phyloP scores from a whole-genome alignment of 257 asterid genomes.

The Solanum medicagineum region DNA sequence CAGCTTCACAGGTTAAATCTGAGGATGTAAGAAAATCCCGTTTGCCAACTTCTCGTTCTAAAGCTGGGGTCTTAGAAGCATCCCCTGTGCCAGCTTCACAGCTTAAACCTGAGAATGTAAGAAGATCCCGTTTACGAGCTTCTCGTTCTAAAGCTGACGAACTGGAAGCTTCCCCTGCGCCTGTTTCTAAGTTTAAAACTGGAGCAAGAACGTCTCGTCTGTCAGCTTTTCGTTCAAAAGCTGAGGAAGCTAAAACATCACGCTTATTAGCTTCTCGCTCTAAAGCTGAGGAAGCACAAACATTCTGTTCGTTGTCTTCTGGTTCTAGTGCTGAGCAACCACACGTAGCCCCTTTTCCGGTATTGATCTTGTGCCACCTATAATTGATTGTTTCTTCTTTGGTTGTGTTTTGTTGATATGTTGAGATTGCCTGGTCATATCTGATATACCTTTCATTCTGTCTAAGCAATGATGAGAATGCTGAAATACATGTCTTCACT shows the following conservation, averaged over 20 bases:
- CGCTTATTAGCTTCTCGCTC: background rate
- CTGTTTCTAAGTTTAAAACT: background rate
- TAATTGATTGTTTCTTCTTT: background rate
- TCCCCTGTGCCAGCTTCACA: background rate
- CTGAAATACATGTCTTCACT: background rate
- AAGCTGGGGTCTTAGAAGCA: background rate
- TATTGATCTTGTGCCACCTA: background rate
- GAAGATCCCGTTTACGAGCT: background rate
- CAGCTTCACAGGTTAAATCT: background rate
- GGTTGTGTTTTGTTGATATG: background rate
- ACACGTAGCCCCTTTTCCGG: background rate
- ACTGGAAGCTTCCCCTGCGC: background rate
- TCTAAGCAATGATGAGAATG: background rate
- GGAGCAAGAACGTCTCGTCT: slow-evolving; percentile 1
- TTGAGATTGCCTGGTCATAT: background rate
- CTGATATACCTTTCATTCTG: background rate
- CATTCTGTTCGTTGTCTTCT: background rate
- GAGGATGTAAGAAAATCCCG: background rate
- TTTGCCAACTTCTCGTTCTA: background rate
- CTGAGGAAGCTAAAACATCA: slow-evolving; percentile 1
- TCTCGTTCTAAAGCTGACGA: background rate
- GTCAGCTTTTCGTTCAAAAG: background rate
- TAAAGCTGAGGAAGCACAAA: background rate
- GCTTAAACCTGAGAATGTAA: background rate
- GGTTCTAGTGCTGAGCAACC: slow-evolving; percentile 1